These are phyloP conservation scores for Backusella liffmaniae DNA, from an alignment of 192 early-diverging fungal species.

Conservation along the genomic window DNA sequence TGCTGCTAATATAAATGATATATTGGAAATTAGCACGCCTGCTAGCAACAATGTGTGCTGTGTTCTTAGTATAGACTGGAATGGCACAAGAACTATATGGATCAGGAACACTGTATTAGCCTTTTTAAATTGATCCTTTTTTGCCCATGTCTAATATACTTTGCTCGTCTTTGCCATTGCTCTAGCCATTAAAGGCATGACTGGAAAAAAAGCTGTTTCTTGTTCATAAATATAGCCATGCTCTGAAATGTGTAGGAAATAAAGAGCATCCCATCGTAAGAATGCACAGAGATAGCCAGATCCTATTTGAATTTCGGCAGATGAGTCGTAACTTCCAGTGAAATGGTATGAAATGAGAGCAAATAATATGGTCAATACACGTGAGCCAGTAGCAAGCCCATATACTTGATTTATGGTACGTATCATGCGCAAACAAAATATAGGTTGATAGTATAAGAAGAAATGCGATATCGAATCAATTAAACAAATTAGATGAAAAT, in stretches of 20 bases:
- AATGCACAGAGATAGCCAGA: slow-evolving; percentile 41
- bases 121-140: neutral
- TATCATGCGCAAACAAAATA: neutral
- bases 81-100: slow-evolving; percentile 51
- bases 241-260: slow-evolving; percentile 78
- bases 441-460: no score
- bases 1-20: slow-evolving; percentile 72
- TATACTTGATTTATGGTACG: neutral
- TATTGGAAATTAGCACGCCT: slow-evolving; percentile 75
- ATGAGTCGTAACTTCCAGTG: slow-evolving; percentile 20
- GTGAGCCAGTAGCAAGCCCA: slow-evolving; percentile 8
- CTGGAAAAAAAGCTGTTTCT: slow-evolving; percentile 87
- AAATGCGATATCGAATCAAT: neutral
- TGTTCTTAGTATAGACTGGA: slow-evolving; percentile 35
- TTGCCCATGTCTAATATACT: neutral
- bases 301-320: slow-evolving; percentile 8
- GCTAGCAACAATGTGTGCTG: slow-evolving; percentile 50
- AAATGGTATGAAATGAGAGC: neutral
- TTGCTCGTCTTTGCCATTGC: slow-evolving; percentile 47
- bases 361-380: slow-evolving; percentile 1
- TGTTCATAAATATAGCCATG: slow-evolving; percentile 85
- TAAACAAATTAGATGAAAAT: no score
- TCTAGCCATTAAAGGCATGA: slow-evolving; percentile 66
- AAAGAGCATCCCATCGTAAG: slow-evolving; percentile 89
- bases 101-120: neutral